Evolutionary conservation across 139 green algal species (phyloP).

Genomic region (Nannochloris sp.): DNA sequence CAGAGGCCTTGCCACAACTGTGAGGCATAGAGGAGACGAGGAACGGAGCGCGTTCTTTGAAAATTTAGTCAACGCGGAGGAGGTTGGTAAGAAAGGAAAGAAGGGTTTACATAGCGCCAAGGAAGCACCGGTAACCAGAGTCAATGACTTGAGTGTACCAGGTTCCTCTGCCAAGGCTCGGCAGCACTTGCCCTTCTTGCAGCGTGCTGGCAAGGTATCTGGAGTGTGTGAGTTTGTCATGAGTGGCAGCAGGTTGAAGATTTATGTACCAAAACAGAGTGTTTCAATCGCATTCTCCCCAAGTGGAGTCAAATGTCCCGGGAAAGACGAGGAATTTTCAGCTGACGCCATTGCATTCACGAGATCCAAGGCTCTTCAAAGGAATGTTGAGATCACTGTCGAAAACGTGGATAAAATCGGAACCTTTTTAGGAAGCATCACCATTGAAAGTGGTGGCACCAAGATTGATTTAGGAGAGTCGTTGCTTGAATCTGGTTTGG

Average conservation of each 20-base stretch:
- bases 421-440: conserved; percentile 84
- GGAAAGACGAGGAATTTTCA: conserved; percentile 67
- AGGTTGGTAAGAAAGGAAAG: conserved; percentile 59
- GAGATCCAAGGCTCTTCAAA: conserved; percentile 55
- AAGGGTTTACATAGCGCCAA: conserved; percentile 74
- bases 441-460: conserved; percentile 3
- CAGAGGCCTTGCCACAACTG: conserved; percentile 69
- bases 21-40: conserved; percentile 53
- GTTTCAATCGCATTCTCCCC: conserved; percentile 81
- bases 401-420: conserved; percentile 73
- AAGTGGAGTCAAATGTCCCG: conserved; percentile 60
- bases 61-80: conserved; percentile 73
- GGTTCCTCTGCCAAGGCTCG: conserved; percentile 54
- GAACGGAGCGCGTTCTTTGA: conserved; percentile 73
- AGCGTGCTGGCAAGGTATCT: conserved; percentile 57
- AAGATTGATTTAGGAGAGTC: conserved; percentile 51
- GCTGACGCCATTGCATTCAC: conserved; percentile 79
- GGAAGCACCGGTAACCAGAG: conserved; percentile 51
- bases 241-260: conserved; percentile 67
- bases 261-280: conserved; percentile 79
- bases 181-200: conserved; percentile 91
- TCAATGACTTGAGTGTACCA: conserved; percentile 82
- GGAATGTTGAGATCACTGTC: conserved; percentile 65
- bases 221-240: conserved; percentile 81
- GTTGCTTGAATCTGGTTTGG: conserved; percentile 71